Evolutionary conservation across 2,329 filamentous ascomycete species (phyloP), one percentile per base, ranked within the genome.

Genomic region (Cordyceps tenuipes): DNA sequence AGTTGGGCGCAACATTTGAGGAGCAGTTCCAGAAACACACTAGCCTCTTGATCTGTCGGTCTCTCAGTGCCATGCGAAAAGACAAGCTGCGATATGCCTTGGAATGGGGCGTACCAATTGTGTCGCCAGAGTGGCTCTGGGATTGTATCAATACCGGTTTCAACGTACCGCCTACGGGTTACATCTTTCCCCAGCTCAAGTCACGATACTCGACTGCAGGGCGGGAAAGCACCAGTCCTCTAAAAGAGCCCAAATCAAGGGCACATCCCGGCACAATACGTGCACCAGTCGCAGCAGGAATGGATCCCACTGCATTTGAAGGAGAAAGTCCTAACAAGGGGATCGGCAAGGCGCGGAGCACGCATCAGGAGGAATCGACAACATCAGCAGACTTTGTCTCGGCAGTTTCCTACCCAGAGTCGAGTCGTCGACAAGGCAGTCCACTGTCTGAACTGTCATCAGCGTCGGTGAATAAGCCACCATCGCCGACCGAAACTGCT

Each of bases 61-160:
- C 77, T 3, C 66, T 83, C 13, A 71, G 72, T 46, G 76, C 77
- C 1, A 79, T 91, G 73, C 75, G 82, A 70, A 81, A 78, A 61
- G 88, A 94, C 64, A 99, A 99, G 73, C 76, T 94, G 19, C 84
- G 87, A 49, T 86, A 90, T 68, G 91, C 91, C 0, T 71, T 84
- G 9, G 81, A 86, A 66, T 90, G 89, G 79, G 81, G 81, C 5
- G 87, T 97, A 12, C 90, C 91, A 2, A 84, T 93, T n/a, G 89
- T 97, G 12, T 82, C 82, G 8, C 83, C 84, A 19, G 83, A 87
- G 23, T 99, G 94, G 94, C 77, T 99, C 3, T 94, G 89, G 86
- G 82, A 87, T 56, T 94, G 89, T 64, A 85, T 97, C 55, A 77
- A 79, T 67, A 82, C 76, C 0, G 82, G 82, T 5, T 75, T 66